Evolutionary conservation across 2,329 filamentous ascomycete species (phyloP), one percentile per base, ranked within the genome.

Genomic region (Dichotomopilus funicola): DNA sequence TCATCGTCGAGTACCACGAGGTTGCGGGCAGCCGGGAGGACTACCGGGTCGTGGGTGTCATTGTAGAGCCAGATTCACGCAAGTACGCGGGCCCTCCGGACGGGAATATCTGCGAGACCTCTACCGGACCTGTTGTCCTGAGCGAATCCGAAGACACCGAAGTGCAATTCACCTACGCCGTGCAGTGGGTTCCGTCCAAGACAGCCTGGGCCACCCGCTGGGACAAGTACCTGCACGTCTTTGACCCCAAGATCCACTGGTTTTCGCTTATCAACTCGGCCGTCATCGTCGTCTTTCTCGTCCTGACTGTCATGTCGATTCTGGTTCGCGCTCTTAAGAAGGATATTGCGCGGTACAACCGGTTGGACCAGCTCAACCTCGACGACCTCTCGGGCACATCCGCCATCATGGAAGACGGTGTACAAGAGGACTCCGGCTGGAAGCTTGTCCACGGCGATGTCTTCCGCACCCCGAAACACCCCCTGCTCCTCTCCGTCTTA

Each of bases 211-310:
- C 94, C 34, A 99, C 94, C 10, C 83, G 94, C 61, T 99, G 94
- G 94, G 94, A 99, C 78, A 97, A 96, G 73, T 97, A 97, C 69
- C 80, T 99, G 38, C 92, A 97, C 67, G 92, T 99, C 35, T 95
- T 91, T 68, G 91, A 97, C 70, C 91, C 94, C 51, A 95, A 94
- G 77, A 97, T 99, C 65, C 94, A 99, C 72, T 99, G 94, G 94
- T 96, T 97, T 76, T 96, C 91, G 57, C 83, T 99, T 49, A 88
- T 97, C 73, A 96, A 96, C 72, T 96, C 91, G 38, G 89, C 94
- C 49, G 85, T 97, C 45, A 95, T 99, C 59, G 91, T 99, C 50
- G 80, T 96, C 49, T 94, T 97, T 72, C 78, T 97, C 42, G 86
- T 92, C 38, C 82, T 91, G 46, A 96, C 94, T 65, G 94, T 99